Evolutionary conservation across 2,329 filamentous ascomycete genomes (phyloP), one percentile per base, ranked within the genome.

Genomic region (Monilinia aucupariae): DNA sequence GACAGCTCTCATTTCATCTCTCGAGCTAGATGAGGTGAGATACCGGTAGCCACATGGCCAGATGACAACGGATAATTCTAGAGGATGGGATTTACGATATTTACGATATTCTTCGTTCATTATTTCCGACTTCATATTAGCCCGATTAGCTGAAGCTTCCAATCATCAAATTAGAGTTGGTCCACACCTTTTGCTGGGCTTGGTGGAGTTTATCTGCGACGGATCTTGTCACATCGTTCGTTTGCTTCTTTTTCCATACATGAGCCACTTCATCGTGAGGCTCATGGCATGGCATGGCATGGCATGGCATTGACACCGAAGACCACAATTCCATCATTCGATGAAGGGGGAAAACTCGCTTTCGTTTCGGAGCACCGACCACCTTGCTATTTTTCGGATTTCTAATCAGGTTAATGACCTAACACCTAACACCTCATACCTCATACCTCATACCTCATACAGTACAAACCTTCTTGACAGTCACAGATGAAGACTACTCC

Each of bases 151-250:
- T 30, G 27, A 30, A 30, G 27, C 27, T 30, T 30, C 6, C 27
- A 30, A 30, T 45, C 56, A 59, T 53, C 58, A 61, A 61, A 52
- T 61, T 53, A 61, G 34, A 45, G 58, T 59, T 59, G 47, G 32
- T 20, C n/a, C 50, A 53, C 32, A 39, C 20, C 50, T 52, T 37
- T 25, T 37, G 12, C 50, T 37, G 50, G 32, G n/a, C 30, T 12
- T 9, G 15, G 32, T 37, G 50, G 50, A 52, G 50, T 39, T 53
- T 39, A 53, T 53, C 32, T 53, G 37, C 34, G 34, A 53, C 34
- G 34, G n/a, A 20, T 25, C 22, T 27, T 27, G 39, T n/a, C 17
- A 6, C 15, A 1, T 55, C 53, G 52, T 2, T 55, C 52, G 37
- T 9, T 32, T 39, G 53, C 39, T 30, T 45, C 41, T 32, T 32